Percentiles rank a stretch among this genome's conserved stretches.
Evolutionary conservation across 768 basidiomycete species (phyloP).

Genomic region (Lepiota venenata): DNA sequence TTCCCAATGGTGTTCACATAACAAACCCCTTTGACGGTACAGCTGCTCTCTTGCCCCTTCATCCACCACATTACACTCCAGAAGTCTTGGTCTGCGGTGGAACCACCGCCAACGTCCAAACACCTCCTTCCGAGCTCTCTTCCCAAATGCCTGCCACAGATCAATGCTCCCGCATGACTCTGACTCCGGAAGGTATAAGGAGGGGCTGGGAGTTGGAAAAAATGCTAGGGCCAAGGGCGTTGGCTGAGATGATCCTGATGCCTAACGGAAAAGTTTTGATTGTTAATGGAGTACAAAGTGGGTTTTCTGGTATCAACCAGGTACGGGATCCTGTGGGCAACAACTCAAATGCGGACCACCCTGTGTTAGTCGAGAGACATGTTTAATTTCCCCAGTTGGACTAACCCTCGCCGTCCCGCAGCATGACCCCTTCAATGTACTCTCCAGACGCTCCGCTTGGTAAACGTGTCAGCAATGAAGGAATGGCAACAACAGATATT

Average conservation of each 20-base stretch:
- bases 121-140: constrained; percentile 25
- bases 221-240: constrained; percentile 38
- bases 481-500: constrained; percentile 38
- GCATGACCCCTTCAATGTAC: constrained; percentile 44
- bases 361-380: constrained; percentile 19
- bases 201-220: constrained; percentile 43
- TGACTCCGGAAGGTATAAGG: constrained; percentile 38
- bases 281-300: constrained; percentile 39
- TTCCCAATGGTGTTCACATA: constrained; percentile 42
- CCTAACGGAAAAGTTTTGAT: constrained; percentile 43
- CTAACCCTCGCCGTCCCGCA: neutral
- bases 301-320: constrained; percentile 37
- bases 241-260: constrained; percentile 36
- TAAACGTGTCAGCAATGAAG: constrained; percentile 41
- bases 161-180: constrained; percentile 39
- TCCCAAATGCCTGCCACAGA: constrained; percentile 40
- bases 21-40: constrained; percentile 37
- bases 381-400: neutral
- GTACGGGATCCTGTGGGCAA: constrained; percentile 24
- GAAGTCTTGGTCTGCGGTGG: constrained; percentile 48
- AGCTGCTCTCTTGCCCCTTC: constrained; percentile 32
- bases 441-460: constrained; percentile 41
- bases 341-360: constrained; percentile 28
- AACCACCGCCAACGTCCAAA: constrained; percentile 28
- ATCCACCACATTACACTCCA: constrained; percentile 36